A percentile compares a stretch with the other conserved stretches of the same genome.
phyloP scores from a whole-genome alignment of 345 rosid species.

The Citropsis articulata region DNA sequence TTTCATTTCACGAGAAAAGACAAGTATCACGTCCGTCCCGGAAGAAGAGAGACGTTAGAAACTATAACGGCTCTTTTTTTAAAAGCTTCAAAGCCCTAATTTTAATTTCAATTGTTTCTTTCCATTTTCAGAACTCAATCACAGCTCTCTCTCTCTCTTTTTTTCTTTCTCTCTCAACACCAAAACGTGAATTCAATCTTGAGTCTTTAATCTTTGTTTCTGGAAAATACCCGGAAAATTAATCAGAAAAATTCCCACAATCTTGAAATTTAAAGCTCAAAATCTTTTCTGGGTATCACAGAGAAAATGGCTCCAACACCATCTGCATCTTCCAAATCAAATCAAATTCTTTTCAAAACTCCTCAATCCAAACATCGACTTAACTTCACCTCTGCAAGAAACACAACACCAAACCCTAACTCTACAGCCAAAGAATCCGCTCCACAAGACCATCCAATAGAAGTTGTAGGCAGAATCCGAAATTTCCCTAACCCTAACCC shows the following conservation, averaged over 20 bases:
- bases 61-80: conserved; percentile 45
- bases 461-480: conserved; percentile 80
- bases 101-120: conserved; percentile 8
- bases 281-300: conserved; percentile 1
- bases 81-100: conserved; percentile 27
- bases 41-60: conserved; percentile 29
- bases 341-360: conserved; percentile 47
- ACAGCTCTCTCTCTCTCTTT: neutral
- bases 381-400: conserved; percentile 43
- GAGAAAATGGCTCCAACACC: conserved; percentile 81
- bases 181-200: neutral
- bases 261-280: neutral
- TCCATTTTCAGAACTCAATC: conserved; percentile 14
- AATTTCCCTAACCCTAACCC: conserved; percentile 58
- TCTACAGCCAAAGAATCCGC: conserved; percentile 39
- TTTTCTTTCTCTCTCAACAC: neutral
- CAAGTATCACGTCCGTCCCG: neutral
- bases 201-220: neutral
- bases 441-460: conserved; percentile 77
- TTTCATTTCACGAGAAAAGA: neutral
- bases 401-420: conserved; percentile 47
- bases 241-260: neutral
- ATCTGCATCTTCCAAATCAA: conserved; percentile 41
- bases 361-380: conserved; percentile 78
- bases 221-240: neutral